These are phyloP conservation scores for Penicillium digitatum DNA, from an alignment of 2,329 filamentous ascomycete genomes.

Conservation along the genomic window DNA sequence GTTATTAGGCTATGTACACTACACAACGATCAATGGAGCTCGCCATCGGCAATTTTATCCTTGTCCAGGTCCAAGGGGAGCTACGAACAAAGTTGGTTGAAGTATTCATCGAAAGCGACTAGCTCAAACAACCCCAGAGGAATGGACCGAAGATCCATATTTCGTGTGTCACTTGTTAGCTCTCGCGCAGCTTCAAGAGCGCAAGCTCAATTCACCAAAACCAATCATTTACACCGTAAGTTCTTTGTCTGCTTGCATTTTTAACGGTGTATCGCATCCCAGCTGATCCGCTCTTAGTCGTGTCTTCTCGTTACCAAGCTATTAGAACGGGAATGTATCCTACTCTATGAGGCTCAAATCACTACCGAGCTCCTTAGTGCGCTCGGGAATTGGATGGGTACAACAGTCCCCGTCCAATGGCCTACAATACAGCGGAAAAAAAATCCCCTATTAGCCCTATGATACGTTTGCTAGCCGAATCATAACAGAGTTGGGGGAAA, in stretches of 20 bases:
- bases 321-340: constrained; percentile 5
- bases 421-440: constrained; percentile 4
- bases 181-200: constrained; percentile 15
- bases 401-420: neutral
- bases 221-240: constrained; percentile 7
- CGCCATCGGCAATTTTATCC: too few species aligned
- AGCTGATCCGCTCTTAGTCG: neutral
- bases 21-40: too few species aligned
- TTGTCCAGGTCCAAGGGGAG: too few species aligned
- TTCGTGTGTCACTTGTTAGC: constrained; percentile 14
- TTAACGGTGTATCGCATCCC: neutral
- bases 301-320: constrained; percentile 12
- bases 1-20: too few species aligned
- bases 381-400: constrained; percentile 1
- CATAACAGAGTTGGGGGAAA: neutral
- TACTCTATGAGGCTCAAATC: constrained; percentile 11
- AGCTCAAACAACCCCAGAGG: constrained; percentile 8
- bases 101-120: neutral
- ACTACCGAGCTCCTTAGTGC: constrained; percentile 5
- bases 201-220: neutral
- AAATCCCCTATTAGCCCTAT: constrained; percentile 12
- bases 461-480: constrained; percentile 9
- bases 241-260: neutral
- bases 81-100: too few species aligned
- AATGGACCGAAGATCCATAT: constrained; percentile 17